A percentile compares a stretch with the other conserved stretches of the same genome.
Evolutionary conservation across 108 stramenopile genomes (phyloP).

Genomic region (Nannochloropsis gaditana): DNA sequence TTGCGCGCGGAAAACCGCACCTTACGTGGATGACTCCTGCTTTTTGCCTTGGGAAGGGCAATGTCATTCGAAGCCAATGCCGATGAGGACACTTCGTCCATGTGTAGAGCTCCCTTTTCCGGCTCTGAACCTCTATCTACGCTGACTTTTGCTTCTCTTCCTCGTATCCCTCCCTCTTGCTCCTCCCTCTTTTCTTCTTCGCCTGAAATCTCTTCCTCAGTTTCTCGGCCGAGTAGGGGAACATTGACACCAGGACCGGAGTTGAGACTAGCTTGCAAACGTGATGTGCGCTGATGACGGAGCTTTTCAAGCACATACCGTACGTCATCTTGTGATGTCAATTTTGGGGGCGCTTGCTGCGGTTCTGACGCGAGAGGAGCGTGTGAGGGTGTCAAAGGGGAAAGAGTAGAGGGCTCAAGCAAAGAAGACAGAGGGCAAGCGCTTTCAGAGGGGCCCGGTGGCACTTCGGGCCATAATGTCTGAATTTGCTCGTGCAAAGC

Average conservation of each 20-base stretch:
- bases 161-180: not conserved
- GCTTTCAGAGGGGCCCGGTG: not conserved
- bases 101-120: too few relatives aligned
- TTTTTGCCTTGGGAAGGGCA: too few relatives aligned
- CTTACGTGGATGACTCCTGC: too few relatives aligned
- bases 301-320: not conserved
- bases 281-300: not conserved
- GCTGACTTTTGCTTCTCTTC: too few relatives aligned
- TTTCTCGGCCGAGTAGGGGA: too few relatives aligned
- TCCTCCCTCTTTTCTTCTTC: not conserved
- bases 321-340: not conserved
- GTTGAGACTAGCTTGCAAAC: not conserved
- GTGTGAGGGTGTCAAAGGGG: not conserved
- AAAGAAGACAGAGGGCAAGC: not conserved
- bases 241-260: too few relatives aligned
- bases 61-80: too few relatives aligned
- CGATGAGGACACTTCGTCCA: too few relatives aligned
- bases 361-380: not conserved
- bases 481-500: not conserved
- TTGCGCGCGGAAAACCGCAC: too few relatives aligned
- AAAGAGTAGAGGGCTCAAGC: not conserved
- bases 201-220: too few relatives aligned
- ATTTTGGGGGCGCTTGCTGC: not conserved
- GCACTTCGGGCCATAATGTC: not conserved
- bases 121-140: too few relatives aligned